Evolutionary conservation across 1,139 yeast genomes (phyloP).

Genomic region (Pneumocystis carinii): DNA sequence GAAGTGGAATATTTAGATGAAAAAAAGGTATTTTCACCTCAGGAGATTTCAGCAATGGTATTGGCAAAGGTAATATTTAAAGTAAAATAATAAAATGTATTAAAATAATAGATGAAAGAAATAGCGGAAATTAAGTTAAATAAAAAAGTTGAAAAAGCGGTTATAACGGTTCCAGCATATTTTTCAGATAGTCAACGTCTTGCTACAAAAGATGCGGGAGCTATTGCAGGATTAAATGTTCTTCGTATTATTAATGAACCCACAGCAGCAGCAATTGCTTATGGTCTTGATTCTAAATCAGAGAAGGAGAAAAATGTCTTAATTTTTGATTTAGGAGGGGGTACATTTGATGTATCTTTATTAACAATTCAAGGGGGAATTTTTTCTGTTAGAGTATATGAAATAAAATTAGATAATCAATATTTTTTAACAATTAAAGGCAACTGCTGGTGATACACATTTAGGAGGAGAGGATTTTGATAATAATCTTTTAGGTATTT

Average conservation of each 20-base stretch:
- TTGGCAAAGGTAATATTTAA: slow-evolving; percentile 41
- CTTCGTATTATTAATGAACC: slow-evolving; percentile 95
- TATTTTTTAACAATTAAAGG: slow-evolving; percentile 30
- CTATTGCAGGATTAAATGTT: slow-evolving; percentile 92
- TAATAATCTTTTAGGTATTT: slow-evolving; percentile 43
- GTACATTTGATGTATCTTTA: slow-evolving; percentile 93
- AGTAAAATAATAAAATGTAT: not conserved
- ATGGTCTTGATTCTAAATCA: slow-evolving; percentile 86
- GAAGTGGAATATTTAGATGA: slow-evolving; percentile 92
- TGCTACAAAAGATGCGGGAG: slow-evolving; percentile 98
- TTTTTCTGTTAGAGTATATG: slow-evolving; percentile 46
- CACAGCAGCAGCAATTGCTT: slow-evolving; percentile 96
- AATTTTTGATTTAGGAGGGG: slow-evolving; percentile 95
- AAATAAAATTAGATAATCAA: not conserved
- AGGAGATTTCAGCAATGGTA: slow-evolving; percentile 93
- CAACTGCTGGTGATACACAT: slow-evolving; percentile 97
- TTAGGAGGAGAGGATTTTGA: slow-evolving; percentile 96
- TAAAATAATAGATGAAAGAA: slow-evolving; percentile 56
- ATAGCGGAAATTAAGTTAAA: slow-evolving; percentile 93
- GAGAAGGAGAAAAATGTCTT: slow-evolving; percentile 71
- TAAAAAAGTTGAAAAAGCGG: slow-evolving; percentile 86
- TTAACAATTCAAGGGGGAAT: slow-evolving; percentile 90
- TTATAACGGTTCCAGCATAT: slow-evolving; percentile 92
- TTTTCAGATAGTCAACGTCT: slow-evolving; percentile 96
- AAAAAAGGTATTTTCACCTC: slow-evolving; percentile 89